These are phyloP conservation scores for Scheffersomyces coipomensis DNA, from an alignment of 805 yeast genomes.

Conservation along the genomic window DNA sequence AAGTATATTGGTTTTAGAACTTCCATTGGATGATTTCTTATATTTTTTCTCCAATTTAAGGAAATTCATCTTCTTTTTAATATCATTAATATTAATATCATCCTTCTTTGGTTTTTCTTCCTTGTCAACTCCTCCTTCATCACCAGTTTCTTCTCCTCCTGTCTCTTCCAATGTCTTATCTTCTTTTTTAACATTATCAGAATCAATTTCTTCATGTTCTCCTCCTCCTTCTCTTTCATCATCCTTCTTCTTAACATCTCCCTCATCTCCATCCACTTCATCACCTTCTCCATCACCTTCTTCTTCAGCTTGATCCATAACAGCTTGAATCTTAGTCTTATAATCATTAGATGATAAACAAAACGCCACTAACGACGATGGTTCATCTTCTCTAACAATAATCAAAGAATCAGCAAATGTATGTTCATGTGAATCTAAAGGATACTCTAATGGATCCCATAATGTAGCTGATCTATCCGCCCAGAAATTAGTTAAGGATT, in stretches of 20 bases:
- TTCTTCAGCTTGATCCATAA: slow-evolving; percentile 17
- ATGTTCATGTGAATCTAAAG: slow-evolving; percentile 78
- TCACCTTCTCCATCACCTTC: slow-evolving; percentile 5
- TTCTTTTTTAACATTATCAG: slow-evolving; percentile 17
- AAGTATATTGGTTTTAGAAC: slow-evolving; percentile 32
- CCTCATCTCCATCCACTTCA: slow-evolving; percentile 36
- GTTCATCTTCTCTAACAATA: slow-evolving; percentile 93
- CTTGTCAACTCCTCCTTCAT: slow-evolving; percentile 3
- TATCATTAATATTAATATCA: slow-evolving; percentile 11
- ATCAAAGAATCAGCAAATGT: slow-evolving; percentile 92
- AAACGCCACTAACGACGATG: slow-evolving; percentile 90
- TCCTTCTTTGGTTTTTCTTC: slow-evolving; percentile 7
- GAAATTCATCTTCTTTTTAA: slow-evolving; percentile 35
- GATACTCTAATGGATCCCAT: slow-evolving; percentile 91
- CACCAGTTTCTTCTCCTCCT: slow-evolving; percentile 4
- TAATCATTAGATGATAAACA: slow-evolving; percentile 87
- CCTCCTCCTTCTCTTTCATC: slow-evolving; percentile 6
- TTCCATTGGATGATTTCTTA: slow-evolving; percentile 24
- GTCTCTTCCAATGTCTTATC: slow-evolving; percentile 6
- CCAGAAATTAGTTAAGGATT: slow-evolving; percentile 89
- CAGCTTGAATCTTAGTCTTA: slow-evolving; percentile 52
- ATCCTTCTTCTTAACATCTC: slow-evolving; percentile 16
- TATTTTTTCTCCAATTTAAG: slow-evolving; percentile 42
- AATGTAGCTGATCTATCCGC: slow-evolving; percentile 94
- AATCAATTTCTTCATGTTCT: slow-evolving; percentile 36